Evolutionary conservation across 768 basidiomycete species (phyloP), one percentile per base, ranked within the genome.

Genomic region (Mycena haematopus): DNA sequence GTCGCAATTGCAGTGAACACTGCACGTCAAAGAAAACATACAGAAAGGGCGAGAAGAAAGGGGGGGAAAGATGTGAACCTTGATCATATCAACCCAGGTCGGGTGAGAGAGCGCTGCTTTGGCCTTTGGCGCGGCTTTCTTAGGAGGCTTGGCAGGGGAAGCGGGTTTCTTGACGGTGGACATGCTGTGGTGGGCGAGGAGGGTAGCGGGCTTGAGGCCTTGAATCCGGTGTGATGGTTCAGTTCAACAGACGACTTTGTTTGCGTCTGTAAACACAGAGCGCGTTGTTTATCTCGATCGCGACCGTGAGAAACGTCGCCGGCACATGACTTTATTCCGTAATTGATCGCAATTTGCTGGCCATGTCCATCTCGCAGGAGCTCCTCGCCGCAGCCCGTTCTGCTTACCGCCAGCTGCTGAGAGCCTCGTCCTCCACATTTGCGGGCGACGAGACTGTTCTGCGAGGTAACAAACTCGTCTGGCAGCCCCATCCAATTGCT

Each of bases 81-180:
- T 91, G 75, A 92, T 91, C 90, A 92, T 92, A 58, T 92, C 86
- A 50, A 83, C 75, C 86, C 87, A 89, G 60, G 82, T 73, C 14
- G 88, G 87, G 69, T 88, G 87, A 44, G 82, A 73, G 51, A 79
- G 68, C 21, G 79, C 73, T 36, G 78, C 68, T 76, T 83, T 86
- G 72, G 82, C 74, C 75, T 73, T 35, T 73, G 64, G 6, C 52
- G 77, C 22, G 8, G 52, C 66, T 69, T 76, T 78, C 73, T 74
- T 75, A 61, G 70, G n/a, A n/a, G 15, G 15, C 25, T 54, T 42
- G 9, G 52, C 38, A 22, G 36, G 22, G 40, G 52, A 19, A 3
- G 40, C 25, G n/a, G 49, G 19, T 25, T 45, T 31, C n/a, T 56
- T 27, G 21, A 56, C 38, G 33, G 63, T 33, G 21, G 61, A 60